A percentile compares a stretch with the other conserved stretches of the same genome.
Evolutionary conservation across 495 filamentous ascomycete species (phyloP).

Genomic region (Talaromyces proteolyticus): DNA sequence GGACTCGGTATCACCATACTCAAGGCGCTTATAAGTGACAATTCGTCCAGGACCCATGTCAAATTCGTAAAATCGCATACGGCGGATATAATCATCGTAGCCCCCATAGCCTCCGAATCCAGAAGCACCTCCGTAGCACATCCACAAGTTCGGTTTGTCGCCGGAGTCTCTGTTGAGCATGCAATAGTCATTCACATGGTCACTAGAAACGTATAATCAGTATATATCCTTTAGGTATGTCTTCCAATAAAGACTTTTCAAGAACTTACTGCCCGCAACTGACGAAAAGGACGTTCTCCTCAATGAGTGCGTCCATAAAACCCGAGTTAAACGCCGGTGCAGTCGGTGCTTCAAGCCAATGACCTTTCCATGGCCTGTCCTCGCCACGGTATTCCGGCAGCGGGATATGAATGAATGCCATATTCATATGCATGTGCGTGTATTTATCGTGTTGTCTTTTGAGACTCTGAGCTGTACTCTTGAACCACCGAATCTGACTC

Average conservation of each 20-base stretch:
- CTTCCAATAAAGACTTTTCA: slow-evolving; percentile 7
- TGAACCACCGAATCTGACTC: slow-evolving; percentile 93
- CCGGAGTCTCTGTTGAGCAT: slow-evolving; percentile 48
- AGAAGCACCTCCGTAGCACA: slow-evolving; percentile 89
- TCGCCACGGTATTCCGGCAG: slow-evolving; percentile 73
- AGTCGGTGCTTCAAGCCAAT: slow-evolving; percentile 70
- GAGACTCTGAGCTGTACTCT: slow-evolving; percentile 61
- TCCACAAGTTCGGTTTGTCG: slow-evolving; percentile 75
- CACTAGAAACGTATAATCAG: slow-evolving; percentile 42
- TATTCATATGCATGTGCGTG: slow-evolving; percentile 85
- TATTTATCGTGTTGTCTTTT: slow-evolving; percentile 73
- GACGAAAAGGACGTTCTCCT: slow-evolving; percentile 78
- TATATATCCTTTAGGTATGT: not conserved
- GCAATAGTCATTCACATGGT: slow-evolving; percentile 97
- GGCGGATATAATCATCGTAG: slow-evolving; percentile 76
- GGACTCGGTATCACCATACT: slow-evolving; percentile 69
- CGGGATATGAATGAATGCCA: slow-evolving; percentile 97
- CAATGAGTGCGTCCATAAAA: slow-evolving; percentile 80
- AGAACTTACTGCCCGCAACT: slow-evolving; percentile 79
- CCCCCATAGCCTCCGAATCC: slow-evolving; percentile 95
- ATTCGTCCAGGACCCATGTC: slow-evolving; percentile 84
- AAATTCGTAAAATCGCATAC: slow-evolving; percentile 84
- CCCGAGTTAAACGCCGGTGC: slow-evolving; percentile 84
- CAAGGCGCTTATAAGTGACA: slow-evolving; percentile 86
- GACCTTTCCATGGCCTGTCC: slow-evolving; percentile 50